Base-by-base conservation (phyloP, 2,329 filamentous ascomycete genomes). In the Aspergillus pseudotamarii region DNA sequence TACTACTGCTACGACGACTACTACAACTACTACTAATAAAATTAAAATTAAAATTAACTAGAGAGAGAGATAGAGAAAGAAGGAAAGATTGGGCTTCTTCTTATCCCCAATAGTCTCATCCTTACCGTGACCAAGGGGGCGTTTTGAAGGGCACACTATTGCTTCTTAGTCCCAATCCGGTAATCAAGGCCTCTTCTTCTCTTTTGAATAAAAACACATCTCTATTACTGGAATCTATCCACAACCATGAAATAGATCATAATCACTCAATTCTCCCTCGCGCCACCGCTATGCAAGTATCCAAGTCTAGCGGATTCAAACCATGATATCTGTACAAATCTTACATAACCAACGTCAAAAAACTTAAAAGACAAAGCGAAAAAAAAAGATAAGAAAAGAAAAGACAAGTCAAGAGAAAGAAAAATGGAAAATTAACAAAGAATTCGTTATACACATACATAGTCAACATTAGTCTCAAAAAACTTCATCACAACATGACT, bases 231-330 rank as follows among this genome's bases (percentile, higher is more conserved):
- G 6, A 41, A 41, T 41, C 38, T 19, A 41, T 41, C 19, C 8
- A 41, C 6, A 16, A 16, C 14, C 16, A 36, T 36, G 34, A 14
- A 53, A 34, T 6, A 23, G 10, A 26, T 26, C 26, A 26, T 26
- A 54, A 36, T 38, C 51, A 36, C 34, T 51, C 45, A 53, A 38
- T 46, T 41, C 30, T 53, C 57, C 34, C 41, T 46, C 59, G 65
- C 55, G 66, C 62, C 64, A 60, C 59, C 59, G 66, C 64, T 72
- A 72, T 71, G 64, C 61, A 67, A n/a, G 53, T 23, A 55, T 53
- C 32, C 30, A 53, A 53, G 34, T 59, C 57, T 59, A 59, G 46
- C 34, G 57, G 57, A 56, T 30, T 11, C 10, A 12, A 9, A 19
- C 2, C 4, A 26, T 21, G 46, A 59, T 26, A 51, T 50, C 45